Evolutionary conservation across 192 early-diverging fungal species (phyloP).

Genomic region (Coemansia sp.): DNA sequence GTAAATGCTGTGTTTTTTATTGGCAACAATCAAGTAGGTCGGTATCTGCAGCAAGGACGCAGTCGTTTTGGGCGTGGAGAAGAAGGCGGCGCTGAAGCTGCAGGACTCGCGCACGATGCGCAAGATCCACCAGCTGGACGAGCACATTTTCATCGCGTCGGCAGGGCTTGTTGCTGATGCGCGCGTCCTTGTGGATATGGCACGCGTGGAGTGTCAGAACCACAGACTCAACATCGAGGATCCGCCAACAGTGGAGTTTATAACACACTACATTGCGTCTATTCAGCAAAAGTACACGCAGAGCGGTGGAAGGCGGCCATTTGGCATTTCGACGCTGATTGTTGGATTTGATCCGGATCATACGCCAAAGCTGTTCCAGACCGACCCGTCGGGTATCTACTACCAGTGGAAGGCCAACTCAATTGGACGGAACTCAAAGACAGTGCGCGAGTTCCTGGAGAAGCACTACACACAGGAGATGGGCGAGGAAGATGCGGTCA

Average conservation of each 20-base stretch:
- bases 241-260: conserved; percentile 95
- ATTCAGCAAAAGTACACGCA: conserved; percentile 99
- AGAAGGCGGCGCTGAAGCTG: conserved; percentile 91
- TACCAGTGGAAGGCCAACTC: conserved; percentile 99
- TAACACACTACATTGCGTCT: conserved; percentile 93
- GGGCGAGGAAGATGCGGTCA: conserved; percentile 76
- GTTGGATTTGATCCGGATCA: conserved; percentile 90
- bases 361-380: conserved; percentile 94
- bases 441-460: conserved; percentile 97
- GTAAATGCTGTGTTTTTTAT: background rate
- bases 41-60: conserved; percentile 90
- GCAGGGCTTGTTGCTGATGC: conserved; percentile 97
- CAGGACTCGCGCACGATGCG: conserved; percentile 96
- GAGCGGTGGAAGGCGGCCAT: conserved; percentile 96
- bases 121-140: conserved; percentile 96
- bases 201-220: conserved; percentile 95
- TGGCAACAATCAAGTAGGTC: conserved; percentile 62
- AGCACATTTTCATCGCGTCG: conserved; percentile 95
- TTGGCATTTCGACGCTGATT: conserved; percentile 96
- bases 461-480: conserved; percentile 94
- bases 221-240: conserved; percentile 98
- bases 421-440: conserved; percentile 95
- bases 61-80: conserved; percentile 95
- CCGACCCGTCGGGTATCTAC: conserved; percentile 98
- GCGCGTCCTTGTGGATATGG: conserved; percentile 94